A percentile compares a stretch with the other conserved stretches of the same genome.
Conservation (phyloP, 177 flowering plant species). For the Vitis hybrid region DNA sequence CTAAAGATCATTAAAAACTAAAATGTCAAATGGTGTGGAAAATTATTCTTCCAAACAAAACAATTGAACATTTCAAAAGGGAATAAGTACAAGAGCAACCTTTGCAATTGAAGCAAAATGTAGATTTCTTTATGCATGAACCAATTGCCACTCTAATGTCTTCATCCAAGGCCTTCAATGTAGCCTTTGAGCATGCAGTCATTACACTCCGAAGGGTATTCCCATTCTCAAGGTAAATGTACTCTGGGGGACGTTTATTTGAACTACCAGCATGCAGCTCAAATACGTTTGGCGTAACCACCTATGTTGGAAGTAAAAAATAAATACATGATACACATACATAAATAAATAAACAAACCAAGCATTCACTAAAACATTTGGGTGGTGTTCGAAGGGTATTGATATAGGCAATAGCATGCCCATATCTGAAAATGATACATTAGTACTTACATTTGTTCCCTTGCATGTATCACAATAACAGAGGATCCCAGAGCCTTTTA, state of each 20-base stretch:
- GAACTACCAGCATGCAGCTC: slow-evolving; percentile 83
- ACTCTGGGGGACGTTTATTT: slow-evolving; percentile 70
- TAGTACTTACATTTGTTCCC: slow-evolving; percentile 39
- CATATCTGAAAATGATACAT: background rate
- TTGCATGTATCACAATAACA: slow-evolving; percentile 50
- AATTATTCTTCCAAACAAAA: background rate
- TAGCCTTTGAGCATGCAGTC: slow-evolving; percentile 49
- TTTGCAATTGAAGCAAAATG: slow-evolving; percentile 39
- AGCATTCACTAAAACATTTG: background rate
- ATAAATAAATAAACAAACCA: background rate
- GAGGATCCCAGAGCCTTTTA: slow-evolving; percentile 44
- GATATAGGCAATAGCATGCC: too few species aligned
- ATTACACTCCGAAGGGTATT: slow-evolving; percentile 65
- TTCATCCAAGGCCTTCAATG: slow-evolving; percentile 42
- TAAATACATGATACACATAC: background rate
- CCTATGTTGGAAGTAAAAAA: slow-evolving; percentile 30
- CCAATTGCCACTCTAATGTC: slow-evolving; percentile 40
- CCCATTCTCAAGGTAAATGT: slow-evolving; percentile 77
- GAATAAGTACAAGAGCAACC: slow-evolving; percentile 22
- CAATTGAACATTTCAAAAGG: background rate
- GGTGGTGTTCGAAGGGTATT: too few species aligned
- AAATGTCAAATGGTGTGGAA: background rate
- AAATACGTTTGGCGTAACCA: slow-evolving; percentile 56
- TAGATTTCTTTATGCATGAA: slow-evolving; percentile 19
- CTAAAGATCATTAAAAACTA: slow-evolving; percentile 24